A percentile compares a stretch with the other conserved stretches of the same genome.
phyloP scores from a whole-genome alignment of 805 yeast genomes.

The Cyberlindnera samutprakarnensis region DNA sequence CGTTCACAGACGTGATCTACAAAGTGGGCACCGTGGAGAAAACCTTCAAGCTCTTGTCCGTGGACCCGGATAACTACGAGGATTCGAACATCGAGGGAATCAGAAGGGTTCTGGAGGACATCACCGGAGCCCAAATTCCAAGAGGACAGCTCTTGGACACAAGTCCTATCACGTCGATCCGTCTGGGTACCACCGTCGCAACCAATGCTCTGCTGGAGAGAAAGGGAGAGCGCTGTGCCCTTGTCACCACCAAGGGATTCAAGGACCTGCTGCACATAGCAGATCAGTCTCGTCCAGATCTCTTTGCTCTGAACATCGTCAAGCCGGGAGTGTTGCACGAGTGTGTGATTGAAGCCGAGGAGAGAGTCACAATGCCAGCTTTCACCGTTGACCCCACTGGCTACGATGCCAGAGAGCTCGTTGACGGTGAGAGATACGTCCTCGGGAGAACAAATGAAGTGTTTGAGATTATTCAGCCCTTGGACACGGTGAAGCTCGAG shows the following conservation, averaged over 20 bases:
- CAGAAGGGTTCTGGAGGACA: slow-evolving; percentile 35
- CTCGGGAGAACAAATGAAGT: slow-evolving; percentile 33
- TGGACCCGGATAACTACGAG: slow-evolving; percentile 37
- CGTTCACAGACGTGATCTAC: slow-evolving; percentile 14
- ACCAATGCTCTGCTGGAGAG: slow-evolving; percentile 47
- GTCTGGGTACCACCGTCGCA: slow-evolving; percentile 46
- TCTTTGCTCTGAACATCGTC: slow-evolving; percentile 40
- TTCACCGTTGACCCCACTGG: slow-evolving; percentile 39
- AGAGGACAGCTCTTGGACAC: slow-evolving; percentile 26
- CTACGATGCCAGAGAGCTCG: slow-evolving; percentile 23
- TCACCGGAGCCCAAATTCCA: slow-evolving; percentile 27
- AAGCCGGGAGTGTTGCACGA: slow-evolving; percentile 40
- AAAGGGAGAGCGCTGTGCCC: slow-evolving; percentile 41
- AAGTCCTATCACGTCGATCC: slow-evolving; percentile 31
- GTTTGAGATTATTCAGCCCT: slow-evolving; percentile 28
- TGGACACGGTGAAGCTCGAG: slow-evolving; percentile 22
- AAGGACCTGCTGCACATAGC: slow-evolving; percentile 44
- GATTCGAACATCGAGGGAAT: slow-evolving; percentile 49
- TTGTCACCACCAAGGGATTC: slow-evolving; percentile 44
- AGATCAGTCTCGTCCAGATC: slow-evolving; percentile 44
- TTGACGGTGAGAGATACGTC: slow-evolving; percentile 29
- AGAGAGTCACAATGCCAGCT: slow-evolving; percentile 54
- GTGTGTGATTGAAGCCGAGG: slow-evolving; percentile 40
- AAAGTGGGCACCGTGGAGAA: slow-evolving; percentile 8
- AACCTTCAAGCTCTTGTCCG: slow-evolving; percentile 39